Conservation (phyloP, 768 basidiomycete species). For the Lentinula raphanica region DNA sequence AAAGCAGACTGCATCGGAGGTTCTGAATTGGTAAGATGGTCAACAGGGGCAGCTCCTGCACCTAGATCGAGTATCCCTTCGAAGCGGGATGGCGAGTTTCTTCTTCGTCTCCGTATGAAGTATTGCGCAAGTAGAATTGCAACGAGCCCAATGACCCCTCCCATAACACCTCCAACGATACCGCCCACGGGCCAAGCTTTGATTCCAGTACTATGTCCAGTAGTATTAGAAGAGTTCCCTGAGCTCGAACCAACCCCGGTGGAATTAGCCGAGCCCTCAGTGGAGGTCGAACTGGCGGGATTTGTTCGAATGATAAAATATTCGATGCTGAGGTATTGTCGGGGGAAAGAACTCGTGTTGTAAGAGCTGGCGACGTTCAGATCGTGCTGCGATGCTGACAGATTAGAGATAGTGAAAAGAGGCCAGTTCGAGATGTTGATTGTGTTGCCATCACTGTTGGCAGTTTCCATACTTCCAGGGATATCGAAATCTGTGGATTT, state of each 20-base stretch:
- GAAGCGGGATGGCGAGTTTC: neutral
- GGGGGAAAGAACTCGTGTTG: neutral
- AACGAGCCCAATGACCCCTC: neutral
- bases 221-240: neutral
- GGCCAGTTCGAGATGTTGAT: neutral
- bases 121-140: neutral
- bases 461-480: neutral
- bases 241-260: neutral
- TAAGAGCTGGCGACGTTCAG: neutral
- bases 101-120: neutral
- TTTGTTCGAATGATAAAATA: conserved; percentile 3
- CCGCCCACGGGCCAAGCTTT: neutral
- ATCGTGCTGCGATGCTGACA: neutral
- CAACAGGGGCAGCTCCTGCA: neutral
- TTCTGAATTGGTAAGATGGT: neutral
- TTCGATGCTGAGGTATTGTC: neutral
- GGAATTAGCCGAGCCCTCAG: neutral
- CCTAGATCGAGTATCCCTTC: neutral
- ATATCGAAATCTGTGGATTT: neutral
- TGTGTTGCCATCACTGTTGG: neutral
- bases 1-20: neutral
- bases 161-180: neutral
- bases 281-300: neutral
- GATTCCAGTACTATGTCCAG: neutral
- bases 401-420: neutral